Percentiles rank a stretch among this genome's conserved stretches.
These are phyloP conservation scores for Ophiosphaerella narmari DNA, from an alignment of 2,329 filamentous ascomycete species.

Conservation along the genomic window DNA sequence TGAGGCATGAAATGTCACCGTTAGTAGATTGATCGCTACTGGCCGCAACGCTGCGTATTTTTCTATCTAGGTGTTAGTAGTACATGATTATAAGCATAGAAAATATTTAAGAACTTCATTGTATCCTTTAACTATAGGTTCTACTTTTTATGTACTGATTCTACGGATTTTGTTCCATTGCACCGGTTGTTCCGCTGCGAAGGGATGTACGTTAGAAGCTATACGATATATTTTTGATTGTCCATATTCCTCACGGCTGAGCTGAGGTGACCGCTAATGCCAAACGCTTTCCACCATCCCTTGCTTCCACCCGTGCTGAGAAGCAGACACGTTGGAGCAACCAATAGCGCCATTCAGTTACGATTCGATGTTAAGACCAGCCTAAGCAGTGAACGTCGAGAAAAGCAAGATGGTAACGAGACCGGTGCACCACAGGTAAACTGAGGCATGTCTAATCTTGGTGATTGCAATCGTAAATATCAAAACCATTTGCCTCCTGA, in stretches of 20 bases:
- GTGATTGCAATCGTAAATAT: not conserved
- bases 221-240: not conserved
- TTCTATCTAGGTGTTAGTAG: too few species aligned
- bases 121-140: too few species aligned
- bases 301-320: slow-evolving; percentile 8
- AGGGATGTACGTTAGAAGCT: too few species aligned
- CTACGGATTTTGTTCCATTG: too few species aligned
- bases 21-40: too few species aligned
- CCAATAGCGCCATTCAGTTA: slow-evolving; percentile 1
- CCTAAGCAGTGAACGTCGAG: slow-evolving; percentile 9
- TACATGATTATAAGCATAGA: too few species aligned
- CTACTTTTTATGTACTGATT: too few species aligned
- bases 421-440: not conserved
- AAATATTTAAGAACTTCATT: too few species aligned
- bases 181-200: too few species aligned
- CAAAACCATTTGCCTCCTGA: too few species aligned
- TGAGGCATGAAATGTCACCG: too few species aligned
- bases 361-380: slow-evolving; percentile 2
- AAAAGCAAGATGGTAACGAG: slow-evolving; percentile 1
- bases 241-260: not conserved
- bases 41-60: too few species aligned
- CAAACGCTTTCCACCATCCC: slow-evolving; percentile 2
- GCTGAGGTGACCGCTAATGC: not conserved
- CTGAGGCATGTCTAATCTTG: not conserved
- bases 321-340: not conserved